Conservation (phyloP, 306 rosid genomes). For the Pyrus pyrifolia region DNA sequence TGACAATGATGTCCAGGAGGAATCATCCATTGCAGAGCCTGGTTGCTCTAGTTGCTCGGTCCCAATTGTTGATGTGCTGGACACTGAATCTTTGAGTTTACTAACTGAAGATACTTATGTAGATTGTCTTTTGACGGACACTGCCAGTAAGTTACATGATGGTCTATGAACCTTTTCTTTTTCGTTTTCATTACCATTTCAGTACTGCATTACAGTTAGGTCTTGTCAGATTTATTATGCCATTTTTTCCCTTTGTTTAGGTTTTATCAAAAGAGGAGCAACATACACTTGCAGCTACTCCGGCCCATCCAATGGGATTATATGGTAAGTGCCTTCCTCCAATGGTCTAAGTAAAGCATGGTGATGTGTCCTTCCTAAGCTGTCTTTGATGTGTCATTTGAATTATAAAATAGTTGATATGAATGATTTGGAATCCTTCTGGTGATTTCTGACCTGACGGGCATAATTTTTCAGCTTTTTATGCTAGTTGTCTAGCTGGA, state of each 20-base stretch:
- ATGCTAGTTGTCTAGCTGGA: constrained; percentile 80
- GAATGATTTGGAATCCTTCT: constrained; percentile 9
- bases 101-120: constrained; percentile 56
- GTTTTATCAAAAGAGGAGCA: constrained; percentile 83
- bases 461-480: constrained; percentile 60
- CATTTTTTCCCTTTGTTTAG: constrained; percentile 29
- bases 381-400: constrained; percentile 7
- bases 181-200: not conserved
- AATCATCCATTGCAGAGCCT: constrained; percentile 34
- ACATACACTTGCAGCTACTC: constrained; percentile 82
- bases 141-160: constrained; percentile 59
- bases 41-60: constrained; percentile 49
- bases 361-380: not conserved
- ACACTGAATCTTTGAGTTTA: constrained; percentile 59
- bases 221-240: constrained; percentile 10
- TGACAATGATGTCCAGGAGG: constrained; percentile 43
- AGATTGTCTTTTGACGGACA: constrained; percentile 61
- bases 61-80: constrained; percentile 50
- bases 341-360: not conserved
- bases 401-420: not conserved
- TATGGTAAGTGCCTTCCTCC: constrained; percentile 49
- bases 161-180: not conserved
- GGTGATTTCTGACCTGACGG: constrained; percentile 26
- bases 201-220: not conserved
- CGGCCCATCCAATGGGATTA: constrained; percentile 88